A percentile compares a stretch with the other conserved stretches of the same genome.
Conservation (phyloP, 257 asterid genomes). For the Salvia miltiorrhiza region DNA sequence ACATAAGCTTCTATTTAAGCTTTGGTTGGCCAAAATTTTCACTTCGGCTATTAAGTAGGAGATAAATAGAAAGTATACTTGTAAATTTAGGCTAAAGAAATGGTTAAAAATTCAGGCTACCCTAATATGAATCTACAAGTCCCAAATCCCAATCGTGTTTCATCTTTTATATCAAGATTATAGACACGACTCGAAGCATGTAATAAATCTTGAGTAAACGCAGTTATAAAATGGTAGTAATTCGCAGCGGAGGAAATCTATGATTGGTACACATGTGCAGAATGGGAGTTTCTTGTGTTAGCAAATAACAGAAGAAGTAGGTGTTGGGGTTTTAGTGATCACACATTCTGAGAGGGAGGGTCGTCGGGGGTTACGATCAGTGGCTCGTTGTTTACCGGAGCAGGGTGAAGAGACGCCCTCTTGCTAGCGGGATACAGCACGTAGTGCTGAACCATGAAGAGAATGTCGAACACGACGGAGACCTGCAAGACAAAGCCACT, state of each 20-base stretch:
- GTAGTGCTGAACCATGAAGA: conserved; percentile 84
- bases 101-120: no score
- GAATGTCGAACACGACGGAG: conserved; percentile 69
- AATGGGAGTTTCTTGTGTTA: not conserved
- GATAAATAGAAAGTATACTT: no score
- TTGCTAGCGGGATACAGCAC: conserved; percentile 54
- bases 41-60: no score
- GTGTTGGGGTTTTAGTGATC: conserved; percentile 4
- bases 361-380: conserved; percentile 41
- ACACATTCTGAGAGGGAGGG: conserved; percentile 33
- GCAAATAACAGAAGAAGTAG: not conserved
- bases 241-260: not conserved
- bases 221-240: not conserved
- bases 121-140: no score
- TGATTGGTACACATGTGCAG: not conserved
- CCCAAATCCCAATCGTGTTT: not conserved
- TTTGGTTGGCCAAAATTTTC: no score
- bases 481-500: conserved; percentile 44
- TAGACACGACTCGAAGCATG: no score
- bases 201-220: not conserved
- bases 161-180: no score
- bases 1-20: no score
- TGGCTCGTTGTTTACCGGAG: conserved; percentile 55
- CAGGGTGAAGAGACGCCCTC: conserved; percentile 22
- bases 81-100: no score